A percentile compares a stretch with the other conserved stretches of the same genome.
These are phyloP conservation scores for Suillus americanus DNA, from an alignment of 768 basidiomycete genomes.

Conservation along the genomic window DNA sequence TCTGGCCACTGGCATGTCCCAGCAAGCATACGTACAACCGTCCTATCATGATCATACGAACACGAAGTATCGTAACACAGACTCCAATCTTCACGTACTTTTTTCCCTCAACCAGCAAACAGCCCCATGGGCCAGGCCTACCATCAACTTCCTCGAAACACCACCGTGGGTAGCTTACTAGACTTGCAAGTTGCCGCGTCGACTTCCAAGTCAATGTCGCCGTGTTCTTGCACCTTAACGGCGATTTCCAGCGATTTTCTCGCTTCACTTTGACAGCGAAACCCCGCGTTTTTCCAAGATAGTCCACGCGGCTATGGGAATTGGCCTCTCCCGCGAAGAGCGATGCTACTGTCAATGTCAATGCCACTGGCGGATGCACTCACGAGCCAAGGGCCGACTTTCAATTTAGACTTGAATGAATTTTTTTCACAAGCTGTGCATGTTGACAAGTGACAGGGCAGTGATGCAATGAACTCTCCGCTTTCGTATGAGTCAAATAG, in stretches of 20 bases:
- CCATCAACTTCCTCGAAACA: too few relatives aligned
- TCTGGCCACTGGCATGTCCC: too few relatives aligned
- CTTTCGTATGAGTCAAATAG: not conserved
- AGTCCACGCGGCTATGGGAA: not conserved
- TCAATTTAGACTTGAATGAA: conserved; percentile 1
- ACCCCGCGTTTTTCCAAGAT: not conserved
- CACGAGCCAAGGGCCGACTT: not conserved
- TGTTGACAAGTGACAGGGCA: not conserved
- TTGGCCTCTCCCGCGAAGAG: conserved; percentile 1
- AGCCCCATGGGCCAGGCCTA: too few relatives aligned
- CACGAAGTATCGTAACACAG: too few relatives aligned
- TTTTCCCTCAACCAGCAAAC: too few relatives aligned
- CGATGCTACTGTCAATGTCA: conserved; percentile 1
- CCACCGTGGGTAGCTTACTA: too few relatives aligned
- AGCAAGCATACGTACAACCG: not conserved
- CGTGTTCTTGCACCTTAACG: not conserved
- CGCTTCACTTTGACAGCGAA: not conserved
- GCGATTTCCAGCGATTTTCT: not conserved
- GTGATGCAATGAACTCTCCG: not conserved
- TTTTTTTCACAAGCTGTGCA: not conserved
- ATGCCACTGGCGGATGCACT: too few relatives aligned
- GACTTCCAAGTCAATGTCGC: too few relatives aligned
- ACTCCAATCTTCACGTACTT: too few relatives aligned
- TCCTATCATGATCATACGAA: too few relatives aligned
- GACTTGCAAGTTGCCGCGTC: too few relatives aligned